These are phyloP conservation scores for Hypoxylon fuscum DNA, from an alignment of 495 filamentous ascomycete species.

Conservation along the genomic window DNA sequence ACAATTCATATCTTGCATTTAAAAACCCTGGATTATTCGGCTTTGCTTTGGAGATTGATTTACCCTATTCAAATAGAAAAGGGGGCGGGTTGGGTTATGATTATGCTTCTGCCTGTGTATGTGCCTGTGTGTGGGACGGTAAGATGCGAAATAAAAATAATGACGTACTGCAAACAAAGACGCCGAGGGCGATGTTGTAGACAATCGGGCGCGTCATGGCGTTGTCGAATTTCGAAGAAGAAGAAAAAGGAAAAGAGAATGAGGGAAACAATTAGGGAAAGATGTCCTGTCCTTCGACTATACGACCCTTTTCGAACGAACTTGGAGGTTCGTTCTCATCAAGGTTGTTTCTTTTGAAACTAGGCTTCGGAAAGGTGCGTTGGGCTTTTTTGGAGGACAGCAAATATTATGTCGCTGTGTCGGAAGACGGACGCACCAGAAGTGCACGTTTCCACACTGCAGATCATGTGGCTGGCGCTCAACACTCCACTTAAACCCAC, in stretches of 20 bases:
- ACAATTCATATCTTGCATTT: slow-evolving; percentile 2
- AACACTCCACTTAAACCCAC: neutral
- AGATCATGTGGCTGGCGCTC: slow-evolving; percentile 35
- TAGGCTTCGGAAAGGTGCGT: slow-evolving; percentile 24
- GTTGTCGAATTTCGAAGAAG: slow-evolving; percentile 3
- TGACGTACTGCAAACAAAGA: slow-evolving; percentile 68
- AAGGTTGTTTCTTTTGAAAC: neutral
- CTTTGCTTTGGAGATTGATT: neutral
- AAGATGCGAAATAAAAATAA: slow-evolving; percentile 30
- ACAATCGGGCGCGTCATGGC: slow-evolving; percentile 62
- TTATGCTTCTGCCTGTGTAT: slow-evolving; percentile 25
- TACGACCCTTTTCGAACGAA: slow-evolving; percentile 9
- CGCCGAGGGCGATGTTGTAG: slow-evolving; percentile 64
- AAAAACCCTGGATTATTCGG: neutral
- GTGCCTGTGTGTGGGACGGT: too few species aligned
- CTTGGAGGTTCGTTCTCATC: slow-evolving; percentile 11
- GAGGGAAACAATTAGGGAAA: slow-evolving; percentile 3
- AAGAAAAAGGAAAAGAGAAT: slow-evolving; percentile 2
- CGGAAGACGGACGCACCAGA: neutral
- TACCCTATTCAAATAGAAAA: neutral
- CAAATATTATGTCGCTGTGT: slow-evolving; percentile 13
- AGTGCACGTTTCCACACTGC: slow-evolving; percentile 10
- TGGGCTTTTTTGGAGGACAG: slow-evolving; percentile 28
- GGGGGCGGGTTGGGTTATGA: slow-evolving; percentile 6
- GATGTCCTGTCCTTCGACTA: slow-evolving; percentile 25